Base-by-base conservation (phyloP, 768 basidiomycete species). In the Chalciporus chontae region DNA sequence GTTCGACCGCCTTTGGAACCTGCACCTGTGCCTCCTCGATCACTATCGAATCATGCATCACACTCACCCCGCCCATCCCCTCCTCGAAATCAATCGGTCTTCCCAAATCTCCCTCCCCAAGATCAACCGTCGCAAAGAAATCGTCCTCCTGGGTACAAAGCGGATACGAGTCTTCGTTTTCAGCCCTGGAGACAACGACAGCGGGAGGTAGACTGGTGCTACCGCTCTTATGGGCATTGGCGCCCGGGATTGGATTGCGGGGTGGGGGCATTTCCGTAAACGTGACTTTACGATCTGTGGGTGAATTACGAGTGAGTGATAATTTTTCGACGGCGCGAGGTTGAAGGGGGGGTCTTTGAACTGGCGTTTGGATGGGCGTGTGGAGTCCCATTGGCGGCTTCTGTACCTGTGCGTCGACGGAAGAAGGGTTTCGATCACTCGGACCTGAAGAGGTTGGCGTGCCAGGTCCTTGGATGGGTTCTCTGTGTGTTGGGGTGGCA, bases 101-200 rank as follows among this genome's bases (percentile, higher is more conserved):
- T 37, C 65, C 66, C 13, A 65, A 45, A 51, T 78, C 77, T 31
- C 69, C 71, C 17, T 77, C 77, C 2, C 71, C 74, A 11, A 81
- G 63, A 50, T 82, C 81, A 19, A 83, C 72, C 9, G 73, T 65
- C 17, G 85, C 84, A 31, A 84, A 69, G 57, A 87, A 77, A 2
- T 75, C 81, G 46, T 82, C 85, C 46, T 88, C 87, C 36, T 90
- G 84, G 1, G 84, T 84, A 48, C 72, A 70, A 54, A 81, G 77
- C 10, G 72, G 71, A 53, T 77, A 83, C 0, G 74, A 54, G 15
- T 71, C 71, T 1, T 67, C 75, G 4, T 47, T 50, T 0, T 54
- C 50, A 0, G 43, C 40, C 5, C 40, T 5, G 3, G 15, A 3
- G 34, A n/a, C 34, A n/a, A 15, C n/a, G 34, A n/a, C 15, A 5